A percentile compares a stretch with the other conserved stretches of the same genome.
Evolutionary conservation across 2,329 filamentous ascomycete species (phyloP).

Genomic region (Alternaria sp.): DNA sequence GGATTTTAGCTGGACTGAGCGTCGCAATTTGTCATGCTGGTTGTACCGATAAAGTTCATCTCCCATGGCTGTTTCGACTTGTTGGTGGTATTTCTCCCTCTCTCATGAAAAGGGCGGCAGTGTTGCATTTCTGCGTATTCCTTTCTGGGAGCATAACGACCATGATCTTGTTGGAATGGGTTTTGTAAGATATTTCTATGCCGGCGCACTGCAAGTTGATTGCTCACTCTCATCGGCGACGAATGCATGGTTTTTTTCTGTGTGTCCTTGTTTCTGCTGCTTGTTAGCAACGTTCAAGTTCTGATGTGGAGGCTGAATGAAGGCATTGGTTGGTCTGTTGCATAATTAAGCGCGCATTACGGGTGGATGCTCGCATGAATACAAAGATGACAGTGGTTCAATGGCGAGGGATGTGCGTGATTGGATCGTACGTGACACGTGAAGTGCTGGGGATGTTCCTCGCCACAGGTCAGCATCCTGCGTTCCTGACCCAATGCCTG

Average conservation of each 20-base stretch:
- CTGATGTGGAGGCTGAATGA: slow-evolving; percentile 23
- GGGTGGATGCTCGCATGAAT: slow-evolving; percentile 39
- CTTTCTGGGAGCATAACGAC: slow-evolving; percentile 9
- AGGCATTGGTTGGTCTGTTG: slow-evolving; percentile 42
- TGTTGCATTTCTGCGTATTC: slow-evolving; percentile 40
- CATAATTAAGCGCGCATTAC: slow-evolving; percentile 39
- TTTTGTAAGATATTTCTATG: slow-evolving; percentile 45
- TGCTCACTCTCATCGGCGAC: slow-evolving; percentile 21
- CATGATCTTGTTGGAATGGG: slow-evolving; percentile 18
- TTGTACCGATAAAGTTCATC: slow-evolving; percentile 36
- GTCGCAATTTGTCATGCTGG: slow-evolving; percentile 39
- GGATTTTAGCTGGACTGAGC: slow-evolving; percentile 32
- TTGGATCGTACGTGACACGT: slow-evolving; percentile 3
- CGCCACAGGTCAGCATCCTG: background rate
- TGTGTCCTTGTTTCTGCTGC: slow-evolving; percentile 9
- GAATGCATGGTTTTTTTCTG: slow-evolving; percentile 25
- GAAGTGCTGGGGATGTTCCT: slow-evolving; percentile 11
- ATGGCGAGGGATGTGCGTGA: background rate
- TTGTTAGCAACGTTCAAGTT: slow-evolving; percentile 21
- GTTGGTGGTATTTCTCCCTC: slow-evolving; percentile 35
- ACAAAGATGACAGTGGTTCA: slow-evolving; percentile 21
- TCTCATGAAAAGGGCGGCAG: slow-evolving; percentile 38
- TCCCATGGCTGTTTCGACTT: slow-evolving; percentile 27
- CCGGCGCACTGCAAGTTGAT: slow-evolving; percentile 30
- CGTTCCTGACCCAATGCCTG: background rate